Evolutionary conservation across 305 asterid species (phyloP).

Genomic region (Lippia alba): DNA sequence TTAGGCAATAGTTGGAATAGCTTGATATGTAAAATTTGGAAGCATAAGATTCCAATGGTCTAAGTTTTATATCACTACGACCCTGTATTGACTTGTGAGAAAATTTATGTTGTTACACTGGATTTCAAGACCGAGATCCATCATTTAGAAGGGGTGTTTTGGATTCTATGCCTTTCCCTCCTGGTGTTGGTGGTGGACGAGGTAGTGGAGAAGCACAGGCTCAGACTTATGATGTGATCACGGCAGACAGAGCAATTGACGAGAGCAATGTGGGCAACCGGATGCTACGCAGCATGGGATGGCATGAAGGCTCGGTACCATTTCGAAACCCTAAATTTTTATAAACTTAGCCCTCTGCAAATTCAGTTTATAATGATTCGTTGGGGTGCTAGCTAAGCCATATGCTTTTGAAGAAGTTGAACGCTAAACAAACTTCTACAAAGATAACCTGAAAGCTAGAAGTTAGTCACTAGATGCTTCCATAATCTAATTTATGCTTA

Average conservation of each 20-base stretch:
- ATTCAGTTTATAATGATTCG: no score
- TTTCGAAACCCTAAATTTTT: conserved; percentile 58
- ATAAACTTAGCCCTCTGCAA: conserved; percentile 7
- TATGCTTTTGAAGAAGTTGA: no score
- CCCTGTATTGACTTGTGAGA: conserved; percentile 75
- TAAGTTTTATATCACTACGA: conserved; percentile 47
- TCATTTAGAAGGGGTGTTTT: conserved; percentile 68
- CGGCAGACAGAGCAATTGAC: conserved; percentile 88
- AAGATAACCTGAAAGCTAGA: no score
- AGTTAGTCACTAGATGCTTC: no score
- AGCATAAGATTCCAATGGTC: conserved; percentile 61
- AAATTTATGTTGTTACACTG: conserved; percentile 65
- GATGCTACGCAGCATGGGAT: conserved; percentile 99
- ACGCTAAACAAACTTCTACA: no score
- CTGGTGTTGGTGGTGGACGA: conserved; percentile 99
- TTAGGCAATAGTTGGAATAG: conserved; percentile 45
- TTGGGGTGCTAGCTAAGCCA: no score
- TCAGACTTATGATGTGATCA: conserved; percentile 88
- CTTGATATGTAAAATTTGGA: conserved; percentile 49
- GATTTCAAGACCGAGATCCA: conserved; percentile 81
- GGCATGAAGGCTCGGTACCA: conserved; percentile 99
- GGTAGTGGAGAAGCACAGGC: conserved; percentile 61
- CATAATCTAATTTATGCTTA: no score
- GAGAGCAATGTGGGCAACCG: conserved; percentile 97
- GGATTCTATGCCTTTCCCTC: conserved; percentile 98